Percentiles rank a stretch among this genome's conserved stretches.
Conservation (phyloP, 78 protist genomes). For the Dictyostelium purpureum region DNA sequence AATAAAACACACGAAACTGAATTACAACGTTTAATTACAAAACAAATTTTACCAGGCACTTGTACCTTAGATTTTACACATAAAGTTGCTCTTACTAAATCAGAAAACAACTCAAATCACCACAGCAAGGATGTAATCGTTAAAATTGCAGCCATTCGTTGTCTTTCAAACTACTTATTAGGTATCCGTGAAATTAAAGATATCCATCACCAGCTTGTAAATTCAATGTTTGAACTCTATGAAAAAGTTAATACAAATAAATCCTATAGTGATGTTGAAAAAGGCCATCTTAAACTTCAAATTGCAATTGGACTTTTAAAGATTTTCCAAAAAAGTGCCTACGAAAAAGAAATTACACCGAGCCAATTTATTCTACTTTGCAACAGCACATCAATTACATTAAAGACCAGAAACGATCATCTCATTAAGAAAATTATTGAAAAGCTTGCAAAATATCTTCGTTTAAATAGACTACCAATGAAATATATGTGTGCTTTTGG, state of each 20-base stretch:
- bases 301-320: neutral
- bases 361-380: constrained; percentile 31
- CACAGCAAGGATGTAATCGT: constrained; percentile 37
- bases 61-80: constrained; percentile 9
- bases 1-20: neutral
- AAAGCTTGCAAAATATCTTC: constrained; percentile 18
- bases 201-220: constrained; percentile 19
- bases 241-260: neutral
- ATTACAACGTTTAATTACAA: constrained; percentile 13
- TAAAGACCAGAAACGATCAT: neutral
- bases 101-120: neutral
- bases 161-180: constrained; percentile 24
- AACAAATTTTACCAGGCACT: constrained; percentile 16
- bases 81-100: constrained; percentile 1
- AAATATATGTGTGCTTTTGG: constrained; percentile 66
- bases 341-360: neutral
- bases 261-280: constrained; percentile 15
- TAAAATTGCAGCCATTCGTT: constrained; percentile 15
- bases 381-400: neutral
- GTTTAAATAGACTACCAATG: constrained; percentile 31
- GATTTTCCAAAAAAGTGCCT: neutral
- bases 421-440: constrained; percentile 16
- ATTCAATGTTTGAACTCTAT: constrained; percentile 10
- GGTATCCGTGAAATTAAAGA: constrained; percentile 23
- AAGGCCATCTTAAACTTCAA: constrained; percentile 6